Evolutionary conservation across 306 rosid species (phyloP), one percentile per base, ranked within the genome.

Genomic region (Lotus japonicus): DNA sequence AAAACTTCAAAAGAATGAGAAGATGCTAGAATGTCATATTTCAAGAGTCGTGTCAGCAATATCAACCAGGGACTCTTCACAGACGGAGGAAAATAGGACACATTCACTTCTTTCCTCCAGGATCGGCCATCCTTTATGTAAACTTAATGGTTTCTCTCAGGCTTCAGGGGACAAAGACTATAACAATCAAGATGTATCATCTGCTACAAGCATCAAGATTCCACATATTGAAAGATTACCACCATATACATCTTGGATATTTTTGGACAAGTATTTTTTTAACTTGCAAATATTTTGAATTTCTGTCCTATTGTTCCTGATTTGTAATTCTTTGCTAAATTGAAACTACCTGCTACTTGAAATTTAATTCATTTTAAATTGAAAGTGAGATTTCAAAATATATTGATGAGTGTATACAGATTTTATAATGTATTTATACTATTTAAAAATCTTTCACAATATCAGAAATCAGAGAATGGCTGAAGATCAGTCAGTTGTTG

Each of bases 391-490:
- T 48, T 61, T 53, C 9, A 33, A 48, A 35, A 15, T 15, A 46
- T 44, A 33, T 50, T 75, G 56, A 50, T 64, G 57, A 44, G 66
- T 55, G 44, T 75, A 46, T 50, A 49, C 36, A 79, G 39, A 62
- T 16, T 60, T 42, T 76, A 68, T 70, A 28, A 65, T 53, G 15
- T 74, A 75, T 83, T 66, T 73, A 61, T 66, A 69, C 71, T 77
- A 58, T 84, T 88, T 86, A 75, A 79, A 82, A 77, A 77, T 83
- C 71, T 86, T 38, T 78, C 77, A 66, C 76, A 65, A 60, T 85
- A 78, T 58, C 94, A 94, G 98, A 80, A 94, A 94, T 81, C 97
- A 94, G 91, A 94, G 95, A 84, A 94, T 94, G 98, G 94, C 95
- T 35, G 98, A 90, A 55, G 97, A 94, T 58, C 98, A 94, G 72